These are phyloP conservation scores for Suillus brevipes DNA, from an alignment of 768 basidiomycete genomes.

Conservation along the genomic window DNA sequence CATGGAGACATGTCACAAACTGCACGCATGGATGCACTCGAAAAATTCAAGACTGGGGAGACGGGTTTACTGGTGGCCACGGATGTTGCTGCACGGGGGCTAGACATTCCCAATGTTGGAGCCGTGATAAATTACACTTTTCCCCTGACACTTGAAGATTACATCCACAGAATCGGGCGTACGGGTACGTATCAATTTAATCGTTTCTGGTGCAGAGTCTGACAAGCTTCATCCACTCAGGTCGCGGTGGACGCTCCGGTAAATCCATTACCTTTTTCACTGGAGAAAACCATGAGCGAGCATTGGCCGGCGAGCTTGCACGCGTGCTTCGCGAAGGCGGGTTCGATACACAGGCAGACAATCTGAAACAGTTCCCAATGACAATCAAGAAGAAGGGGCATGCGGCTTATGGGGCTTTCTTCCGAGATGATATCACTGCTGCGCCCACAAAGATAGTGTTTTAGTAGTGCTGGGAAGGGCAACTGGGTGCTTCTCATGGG, in stretches of 20 bases:
- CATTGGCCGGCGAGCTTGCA: conserved; percentile 90
- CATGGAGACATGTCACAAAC: conserved; percentile 91
- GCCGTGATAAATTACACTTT: conserved; percentile 98
- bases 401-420: conserved; percentile 86
- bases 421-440: conserved; percentile 57
- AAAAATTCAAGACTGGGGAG: conserved; percentile 81
- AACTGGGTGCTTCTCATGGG: neutral
- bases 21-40: conserved; percentile 81
- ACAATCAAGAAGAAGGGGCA: conserved; percentile 97
- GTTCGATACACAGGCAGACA: conserved; percentile 63
- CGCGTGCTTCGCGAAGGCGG: conserved; percentile 87
- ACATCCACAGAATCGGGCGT: conserved; percentile 86
- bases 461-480: conserved; percentile 25
- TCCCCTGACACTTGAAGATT: conserved; percentile 94
- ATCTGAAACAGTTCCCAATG: conserved; percentile 85
- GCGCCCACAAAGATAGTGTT: conserved; percentile 82
- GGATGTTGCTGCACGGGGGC: conserved; percentile 94
- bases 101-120: conserved; percentile 96
- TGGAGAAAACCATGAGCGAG: conserved; percentile 81
- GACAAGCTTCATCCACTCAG: conserved; percentile 36
- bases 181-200: conserved; percentile 54
- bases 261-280: conserved; percentile 98
- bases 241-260: conserved; percentile 86
- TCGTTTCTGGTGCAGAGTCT: neutral
- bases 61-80: conserved; percentile 89